Percentiles rank a stretch among this genome's conserved stretches.
These are phyloP conservation scores for Dactylellina drechsleri DNA, from an alignment of 2,329 filamentous ascomycete species.

Conservation along the genomic window DNA sequence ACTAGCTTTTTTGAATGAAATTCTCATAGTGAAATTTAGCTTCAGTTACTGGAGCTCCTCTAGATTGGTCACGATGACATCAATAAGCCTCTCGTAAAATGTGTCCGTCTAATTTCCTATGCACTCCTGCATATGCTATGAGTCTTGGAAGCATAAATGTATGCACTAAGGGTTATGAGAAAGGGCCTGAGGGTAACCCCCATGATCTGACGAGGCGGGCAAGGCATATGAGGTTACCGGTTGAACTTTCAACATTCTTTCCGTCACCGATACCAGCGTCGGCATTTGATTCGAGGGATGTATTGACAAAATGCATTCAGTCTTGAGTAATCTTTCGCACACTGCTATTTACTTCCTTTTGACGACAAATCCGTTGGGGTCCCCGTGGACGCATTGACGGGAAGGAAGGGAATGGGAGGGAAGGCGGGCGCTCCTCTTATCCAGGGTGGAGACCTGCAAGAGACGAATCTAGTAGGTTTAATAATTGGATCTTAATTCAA, in stretches of 20 bases:
- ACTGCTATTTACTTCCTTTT: conserved; percentile 19
- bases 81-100: neutral
- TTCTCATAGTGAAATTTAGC: too few species aligned
- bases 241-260: too few species aligned
- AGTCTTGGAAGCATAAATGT: neutral
- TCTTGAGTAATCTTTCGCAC: conserved; percentile 12
- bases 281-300: neutral
- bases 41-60: neutral
- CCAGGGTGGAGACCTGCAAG: conserved; percentile 20
- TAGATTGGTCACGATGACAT: conserved; percentile 11
- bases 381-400: conserved; percentile 29
- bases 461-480: conserved; percentile 14
- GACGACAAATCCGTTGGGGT: conserved; percentile 24
- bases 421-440: conserved; percentile 31
- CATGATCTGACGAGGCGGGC: neutral
- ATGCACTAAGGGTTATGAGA: conserved; percentile 2
- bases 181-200: neutral
- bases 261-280: conserved; percentile 31
- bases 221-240: conserved; percentile 8
- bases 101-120: neutral
- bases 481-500: too few species aligned
- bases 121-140: conserved; percentile 1
- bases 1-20: too few species aligned
- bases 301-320: conserved; percentile 3
- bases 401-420: conserved; percentile 38